phyloP scores from a whole-genome alignment of 1,284 basidiomycete species.

The Pulchroboletus neoregius region DNA sequence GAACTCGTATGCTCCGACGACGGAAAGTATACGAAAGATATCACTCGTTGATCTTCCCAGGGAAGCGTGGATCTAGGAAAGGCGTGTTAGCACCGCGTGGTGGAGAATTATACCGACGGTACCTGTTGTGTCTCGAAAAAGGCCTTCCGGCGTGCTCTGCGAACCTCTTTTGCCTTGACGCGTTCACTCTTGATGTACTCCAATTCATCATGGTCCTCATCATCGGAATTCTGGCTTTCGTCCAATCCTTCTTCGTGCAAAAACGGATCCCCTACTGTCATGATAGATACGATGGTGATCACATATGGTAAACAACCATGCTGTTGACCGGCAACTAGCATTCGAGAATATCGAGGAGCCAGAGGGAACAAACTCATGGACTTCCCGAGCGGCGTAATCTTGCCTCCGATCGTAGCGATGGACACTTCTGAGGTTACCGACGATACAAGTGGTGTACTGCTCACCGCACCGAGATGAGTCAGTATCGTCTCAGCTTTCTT shows the following conservation, averaged over 20 bases:
- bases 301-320: conserved; percentile 91
- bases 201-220: conserved; percentile 45
- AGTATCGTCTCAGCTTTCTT: conserved; percentile 82
- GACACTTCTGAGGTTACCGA: conserved; percentile 17
- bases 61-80: conserved; percentile 64
- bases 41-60: conserved; percentile 88
- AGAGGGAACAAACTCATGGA: conserved; percentile 94
- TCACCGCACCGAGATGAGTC: conserved; percentile 80
- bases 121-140: conserved; percentile 83
- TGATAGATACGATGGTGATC: conserved; percentile 85
- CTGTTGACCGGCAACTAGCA: conserved; percentile 91
- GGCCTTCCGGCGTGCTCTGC: conserved; percentile 60
- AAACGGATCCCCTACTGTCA: conserved; percentile 97
- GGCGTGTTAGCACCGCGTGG: conserved; percentile 4
- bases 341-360: conserved; percentile 88
- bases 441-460: conserved; percentile 36
- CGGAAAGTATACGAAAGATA: conserved; percentile 83
- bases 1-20: conserved; percentile 95
- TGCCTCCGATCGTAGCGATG: conserved; percentile 42
- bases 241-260: conserved; percentile 73
- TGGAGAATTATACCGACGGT: conserved; percentile 19
- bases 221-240: conserved; percentile 45
- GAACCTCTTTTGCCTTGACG: conserved; percentile 63
- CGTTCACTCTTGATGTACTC: conserved; percentile 56
- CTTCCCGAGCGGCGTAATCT: conserved; percentile 85